Evolutionary conservation across 176 grass and related monocot genomes (phyloP), one percentile per base, ranked within the genome.

Genomic region (Avena eriantha): DNA sequence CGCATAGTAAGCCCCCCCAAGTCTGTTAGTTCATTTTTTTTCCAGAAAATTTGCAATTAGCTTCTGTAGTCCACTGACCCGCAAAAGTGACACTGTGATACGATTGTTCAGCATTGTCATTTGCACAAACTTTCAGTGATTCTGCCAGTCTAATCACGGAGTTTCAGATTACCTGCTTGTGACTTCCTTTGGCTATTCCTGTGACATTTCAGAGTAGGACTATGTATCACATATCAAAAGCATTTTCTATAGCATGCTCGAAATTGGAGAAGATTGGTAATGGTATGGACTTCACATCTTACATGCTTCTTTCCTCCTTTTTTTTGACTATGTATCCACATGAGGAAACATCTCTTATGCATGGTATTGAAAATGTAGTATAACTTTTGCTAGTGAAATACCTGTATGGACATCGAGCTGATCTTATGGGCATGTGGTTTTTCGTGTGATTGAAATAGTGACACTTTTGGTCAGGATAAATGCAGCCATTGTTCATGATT

Each of bases 171-270:
- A 7, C 31, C 69, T 82, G 15, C 23, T 65, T 75, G 6, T 12
- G 5, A 71, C 19, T 22, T 63, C 68, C 51, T 77, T 45, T 71
- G 31, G 34, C 24, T 86, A 26, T 33, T 91, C 22, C 31, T 53
- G 8, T 60, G 49, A 57, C n/a, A 54, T 71, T 85, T 86, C 91
- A 98, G 97, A 90, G 89, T 39, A 96, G 97, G 87, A 79, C 97
- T 89, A 84, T 98, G 76, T 81, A 95, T 95, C 91, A 98, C 72
- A 93, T 95, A 85, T 98, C 95, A 1, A 98, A 98, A 80, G 93
- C 95, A 53, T 98, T 98, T 86, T 89, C 87, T 61, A 88, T 69
- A 16, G 93, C 95, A 70, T 86, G 91, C 48, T 90, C 85, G 17
- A 98, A 95, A 65, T 89, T 98, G 85, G 95, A 98, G 86, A 98